Base-by-base conservation (phyloP, 129 eudicot genomes). In the Centrapalus pauciflorus region DNA sequence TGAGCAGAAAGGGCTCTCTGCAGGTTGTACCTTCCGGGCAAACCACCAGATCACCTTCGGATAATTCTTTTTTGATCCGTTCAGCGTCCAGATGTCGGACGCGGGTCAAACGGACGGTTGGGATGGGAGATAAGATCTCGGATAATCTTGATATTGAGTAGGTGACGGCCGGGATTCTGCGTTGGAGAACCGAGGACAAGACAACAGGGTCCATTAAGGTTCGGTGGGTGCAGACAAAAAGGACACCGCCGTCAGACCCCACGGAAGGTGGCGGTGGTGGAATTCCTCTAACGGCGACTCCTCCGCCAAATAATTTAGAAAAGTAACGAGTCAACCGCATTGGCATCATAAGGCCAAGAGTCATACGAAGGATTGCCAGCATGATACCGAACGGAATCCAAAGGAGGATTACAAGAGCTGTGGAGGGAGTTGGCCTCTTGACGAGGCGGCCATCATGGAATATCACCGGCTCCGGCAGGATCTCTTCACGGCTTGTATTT, bases 1-100 rank as follows among this genome's bases (percentile, higher is more conserved):
- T 77, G 32, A 90, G 43, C 13, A 90, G 69, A 62, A 90, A 90
- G 0, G 97, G 97, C 51, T 90, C 97, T 56, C 97, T 72, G 25
- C 97, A 90, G 8, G 97, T 90, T 13, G 97, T 90, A 29, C 97
- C 97, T 66, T 86, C 95, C 0, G 95, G 97, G 50, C 95, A 90
- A 3, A 90, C 90, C 0, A 81, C 88, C 34, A 90, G 64, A 57
- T 90, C 97, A 10, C 97, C 97, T 10, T 77, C 56, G 6, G 85
- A 64, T 43, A 90, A 72, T 40, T 81, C 74, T 12, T 58, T 64
- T 48, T 86, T 90, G 43, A 90, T 85, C 13, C 49, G 76, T 26
- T 73, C 75, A 0, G 97, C 97, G 34, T 90, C 95, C 16, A 81
- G 81, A 24, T 85, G 80, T 25, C 96, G 78, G 48, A 72, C 62